phyloP scores from a whole-genome alignment of 108 stramenopile species.

The Discostella stelligeroides region DNA sequence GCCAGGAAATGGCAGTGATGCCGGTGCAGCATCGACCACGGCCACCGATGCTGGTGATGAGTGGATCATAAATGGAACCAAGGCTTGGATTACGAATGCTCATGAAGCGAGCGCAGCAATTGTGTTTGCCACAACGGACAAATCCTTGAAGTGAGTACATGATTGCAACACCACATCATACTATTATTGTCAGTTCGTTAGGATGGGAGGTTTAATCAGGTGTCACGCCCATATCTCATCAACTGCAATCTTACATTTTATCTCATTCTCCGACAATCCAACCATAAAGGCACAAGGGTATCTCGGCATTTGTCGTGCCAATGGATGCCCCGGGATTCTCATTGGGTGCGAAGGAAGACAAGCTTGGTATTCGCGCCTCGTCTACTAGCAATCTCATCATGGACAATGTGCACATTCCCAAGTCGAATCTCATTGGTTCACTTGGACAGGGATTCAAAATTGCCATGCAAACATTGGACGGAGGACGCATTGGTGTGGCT shows the following conservation, averaged over 20 bases:
- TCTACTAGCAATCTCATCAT: constrained; percentile 95
- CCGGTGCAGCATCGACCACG: constrained; percentile 94
- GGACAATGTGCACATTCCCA: constrained; percentile 90
- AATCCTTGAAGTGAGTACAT: constrained; percentile 82
- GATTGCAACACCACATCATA: neutral
- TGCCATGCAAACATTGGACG: constrained; percentile 96
- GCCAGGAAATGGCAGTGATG: constrained; percentile 92
- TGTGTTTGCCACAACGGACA: constrained; percentile 98
- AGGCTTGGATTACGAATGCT: constrained; percentile 99
- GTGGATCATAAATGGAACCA: constrained; percentile 96
- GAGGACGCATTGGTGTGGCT: constrained; percentile 96
- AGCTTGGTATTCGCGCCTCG: constrained; percentile 95
- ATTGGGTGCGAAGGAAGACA: constrained; percentile 97
- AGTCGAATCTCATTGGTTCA: constrained; percentile 80
- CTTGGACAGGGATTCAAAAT: constrained; percentile 94
- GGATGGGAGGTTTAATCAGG: neutral
- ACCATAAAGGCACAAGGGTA: constrained; percentile 88
- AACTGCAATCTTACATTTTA: neutral
- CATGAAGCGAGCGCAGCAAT: constrained; percentile 90
- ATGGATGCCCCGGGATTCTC: constrained; percentile 87
- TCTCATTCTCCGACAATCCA: neutral
- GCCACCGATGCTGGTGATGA: constrained; percentile 87
- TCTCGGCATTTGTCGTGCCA: constrained; percentile 90
- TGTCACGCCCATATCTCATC: neutral
- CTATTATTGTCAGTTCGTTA: neutral